Evolutionary conservation across 176 grass and related monocot genomes (phyloP), one percentile per base, ranked within the genome.

Genomic region (Panicum miliaceum): DNA sequence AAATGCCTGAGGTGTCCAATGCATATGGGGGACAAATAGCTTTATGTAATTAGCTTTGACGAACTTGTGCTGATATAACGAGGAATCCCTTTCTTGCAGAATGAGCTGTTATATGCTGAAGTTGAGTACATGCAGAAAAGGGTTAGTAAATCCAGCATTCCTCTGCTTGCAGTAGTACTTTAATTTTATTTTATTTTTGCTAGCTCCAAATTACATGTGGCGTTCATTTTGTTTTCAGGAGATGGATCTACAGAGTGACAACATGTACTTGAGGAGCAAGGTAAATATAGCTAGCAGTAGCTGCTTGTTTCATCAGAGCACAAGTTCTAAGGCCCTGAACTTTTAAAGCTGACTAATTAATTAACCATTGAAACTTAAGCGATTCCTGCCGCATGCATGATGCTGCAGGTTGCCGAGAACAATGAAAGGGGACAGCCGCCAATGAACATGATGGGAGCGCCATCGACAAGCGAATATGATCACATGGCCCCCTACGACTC

Each of bases 361-460:
- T 32, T 32, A 32, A 1, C 29, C 62, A 16, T 11, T 77, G 61
- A 85, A 16, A 25, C 20, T 73, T 14, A 64, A 79, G 59, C 16
- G 43, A 43, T 62, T n/a, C 3, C 18, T 42, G 12, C 53, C 20
- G 9, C 13, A 52, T 73, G 47, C n/a, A n/a, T n/a, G n/a, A n/a
- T n/a, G 16, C 68, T 79, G 76, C 87, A 99, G 97, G 72, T 99
- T 23, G 34, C 73, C 60, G 85, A 94, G 58, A 96, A 94, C 53
- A 96, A 96, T 47, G 97, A 99, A 82, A 88, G 82, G 56, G 75
- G 26, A 22, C 91, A 98, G 61, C 96, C 92, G 74, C 81, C 83
- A 19, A 62, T 94, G 84, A 87, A 88, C 78, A 95, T 90, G 76
- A 81, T 98, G 73, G 79, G 54, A 10, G 58, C 54, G 0, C 72